Percentiles rank a stretch among this genome's conserved stretches.
Conservation (phyloP, 805 yeast genomes). For the Sugiyamaella smithiae region DNA sequence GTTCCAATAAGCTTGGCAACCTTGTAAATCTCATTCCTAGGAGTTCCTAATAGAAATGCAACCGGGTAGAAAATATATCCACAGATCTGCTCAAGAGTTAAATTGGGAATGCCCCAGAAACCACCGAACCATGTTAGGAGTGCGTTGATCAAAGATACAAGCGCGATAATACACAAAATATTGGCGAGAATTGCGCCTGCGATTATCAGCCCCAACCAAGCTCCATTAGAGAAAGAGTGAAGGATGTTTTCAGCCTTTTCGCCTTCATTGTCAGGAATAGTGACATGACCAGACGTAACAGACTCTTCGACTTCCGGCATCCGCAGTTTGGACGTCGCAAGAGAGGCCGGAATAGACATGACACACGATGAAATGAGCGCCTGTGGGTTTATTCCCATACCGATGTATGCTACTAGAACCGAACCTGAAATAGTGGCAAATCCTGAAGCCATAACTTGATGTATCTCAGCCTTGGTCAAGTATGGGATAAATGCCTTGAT, state of each 20-base stretch:
- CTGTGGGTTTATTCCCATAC: conserved; percentile 59
- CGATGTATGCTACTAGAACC: conserved; percentile 59
- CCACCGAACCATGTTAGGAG: conserved; percentile 58
- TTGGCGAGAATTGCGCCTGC: conserved; percentile 58
- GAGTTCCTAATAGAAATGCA: conserved; percentile 56
- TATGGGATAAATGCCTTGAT: conserved; percentile 58
- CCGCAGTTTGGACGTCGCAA: conserved; percentile 59
- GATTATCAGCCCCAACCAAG: conserved; percentile 53
- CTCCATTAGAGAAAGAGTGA: conserved; percentile 59
- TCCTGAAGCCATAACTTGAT: conserved; percentile 60
- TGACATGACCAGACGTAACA: conserved; percentile 47
- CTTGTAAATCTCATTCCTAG: conserved; percentile 49
- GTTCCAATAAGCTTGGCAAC: conserved; percentile 53
- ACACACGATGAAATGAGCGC: conserved; percentile 65
- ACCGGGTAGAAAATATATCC: conserved; percentile 60
- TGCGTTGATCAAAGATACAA: conserved; percentile 55
- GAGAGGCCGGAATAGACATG: conserved; percentile 64
- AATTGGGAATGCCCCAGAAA: conserved; percentile 55
- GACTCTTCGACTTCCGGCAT: conserved; percentile 58
- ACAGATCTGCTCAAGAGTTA: conserved; percentile 54
- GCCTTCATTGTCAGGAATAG: conserved; percentile 46
- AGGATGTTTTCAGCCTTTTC: conserved; percentile 48
- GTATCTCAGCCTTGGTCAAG: conserved; percentile 59
- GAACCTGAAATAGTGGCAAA: conserved; percentile 65
- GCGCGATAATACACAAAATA: conserved; percentile 58